Evolutionary conservation across 2,329 filamentous ascomycete genomes (phyloP).

Genomic region (Monosporascus sp.): DNA sequence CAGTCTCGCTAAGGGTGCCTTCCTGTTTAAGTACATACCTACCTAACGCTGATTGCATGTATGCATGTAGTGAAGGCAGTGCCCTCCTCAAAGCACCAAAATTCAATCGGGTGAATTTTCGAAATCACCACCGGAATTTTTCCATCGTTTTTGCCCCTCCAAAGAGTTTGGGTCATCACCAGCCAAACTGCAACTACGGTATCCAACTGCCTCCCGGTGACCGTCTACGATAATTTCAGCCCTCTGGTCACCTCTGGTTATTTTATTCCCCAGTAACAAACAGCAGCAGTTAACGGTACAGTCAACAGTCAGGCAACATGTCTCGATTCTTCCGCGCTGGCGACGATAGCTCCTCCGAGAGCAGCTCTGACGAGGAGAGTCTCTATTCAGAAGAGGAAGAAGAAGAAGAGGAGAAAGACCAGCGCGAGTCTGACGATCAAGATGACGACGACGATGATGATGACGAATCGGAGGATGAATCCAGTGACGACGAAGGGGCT

Average conservation of each 20-base stretch:
- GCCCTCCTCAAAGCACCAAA: neutral
- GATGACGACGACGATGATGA: constrained; percentile 50
- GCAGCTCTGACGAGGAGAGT: constrained; percentile 93
- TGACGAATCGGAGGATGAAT: constrained; percentile 47
- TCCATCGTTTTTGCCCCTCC: neutral
- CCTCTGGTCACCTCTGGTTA: neutral
- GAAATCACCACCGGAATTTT: constrained; percentile 2
- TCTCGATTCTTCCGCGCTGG: constrained; percentile 97
- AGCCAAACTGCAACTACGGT: too few relatives aligned
- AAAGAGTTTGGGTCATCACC: neutral
- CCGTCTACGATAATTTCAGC: neutral
- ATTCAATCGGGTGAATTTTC: constrained; percentile 4
- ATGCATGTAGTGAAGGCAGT: neutral
- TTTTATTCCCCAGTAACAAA: neutral
- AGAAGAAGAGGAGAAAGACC: constrained; percentile 45
- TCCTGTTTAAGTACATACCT: too few relatives aligned
- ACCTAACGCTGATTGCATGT: neutral
- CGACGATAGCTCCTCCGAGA: constrained; percentile 90
- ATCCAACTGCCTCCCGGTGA: too few relatives aligned
- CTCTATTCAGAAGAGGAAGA: constrained; percentile 79
- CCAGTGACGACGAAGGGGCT: constrained; percentile 58
- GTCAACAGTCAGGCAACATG: constrained; percentile 49
- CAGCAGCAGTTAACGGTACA: neutral
- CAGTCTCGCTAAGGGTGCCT: too few relatives aligned
- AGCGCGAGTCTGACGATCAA: constrained; percentile 48